Evolutionary conservation across 345 rosid genomes (phyloP), one percentile per base, ranked within the genome.

Genomic region (Sapria himalayana): DNA sequence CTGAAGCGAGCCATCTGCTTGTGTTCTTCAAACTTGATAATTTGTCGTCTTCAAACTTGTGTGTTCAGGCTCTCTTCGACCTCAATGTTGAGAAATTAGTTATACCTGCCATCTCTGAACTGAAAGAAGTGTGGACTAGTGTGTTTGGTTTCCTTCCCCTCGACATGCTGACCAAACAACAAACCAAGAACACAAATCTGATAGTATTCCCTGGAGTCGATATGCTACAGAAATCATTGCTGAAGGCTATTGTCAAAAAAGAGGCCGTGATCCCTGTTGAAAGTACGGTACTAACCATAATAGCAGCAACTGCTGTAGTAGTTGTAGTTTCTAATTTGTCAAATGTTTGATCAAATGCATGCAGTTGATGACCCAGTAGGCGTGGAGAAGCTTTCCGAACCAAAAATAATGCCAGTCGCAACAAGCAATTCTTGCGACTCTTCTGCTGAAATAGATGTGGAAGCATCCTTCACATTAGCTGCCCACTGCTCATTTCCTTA

Each of bases 201-300:
- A 19, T 89, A 58, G 86, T 70, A 32, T 89, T 89, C 64, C 98
- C 93, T 24, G 81, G 95, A 22, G 79, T 89, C 32, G 93, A 76
- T 46, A 63, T 89, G 86, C 55, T 89, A 53, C 74, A 73, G 72
- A 89, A 82, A 58, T 54, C 64, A 43, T 19, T 81, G 60, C 23
- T 54, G 42, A 55, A 22, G 56, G 42, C 55, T 38, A 60, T 46
- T 33, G 37, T 37, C 27, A 10, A 43, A 2, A 63, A 37, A 51
- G 52, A 62, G 29, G 44, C 45, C 16, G 48, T 39, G 5, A 43
- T 36, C 18, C 21, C 52, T 32, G 25, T 22, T 14, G 39, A 58
- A 52, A 72, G 78, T 79, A 69, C n/a, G 5, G 19, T 33, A n/a
- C 10, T 37, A 20, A 22, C 35, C 20, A 19, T 18, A n/a, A n/a